Percentiles rank a stretch among this genome's conserved stretches.
These are phyloP conservation scores for Leishmania tarentolae DNA, from an alignment of 208 protist genomes.

Conservation along the genomic window DNA sequence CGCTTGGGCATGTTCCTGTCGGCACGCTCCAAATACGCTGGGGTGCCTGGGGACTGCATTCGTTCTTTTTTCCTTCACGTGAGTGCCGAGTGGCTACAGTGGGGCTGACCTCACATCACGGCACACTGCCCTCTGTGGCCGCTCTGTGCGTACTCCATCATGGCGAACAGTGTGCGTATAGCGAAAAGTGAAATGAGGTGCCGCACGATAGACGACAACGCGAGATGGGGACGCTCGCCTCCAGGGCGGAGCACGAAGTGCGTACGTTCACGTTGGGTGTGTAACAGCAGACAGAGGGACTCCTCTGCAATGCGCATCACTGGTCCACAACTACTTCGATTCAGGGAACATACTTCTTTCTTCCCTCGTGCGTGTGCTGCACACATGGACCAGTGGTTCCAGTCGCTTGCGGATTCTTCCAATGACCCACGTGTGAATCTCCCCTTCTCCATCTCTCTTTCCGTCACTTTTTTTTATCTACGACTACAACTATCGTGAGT, in stretches of 20 bases:
- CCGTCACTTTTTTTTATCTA: neutral
- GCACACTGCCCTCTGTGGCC: neutral
- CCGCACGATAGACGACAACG: neutral
- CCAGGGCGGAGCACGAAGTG: neutral
- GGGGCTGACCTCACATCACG: neutral
- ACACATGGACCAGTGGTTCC: neutral
- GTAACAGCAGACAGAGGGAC: neutral
- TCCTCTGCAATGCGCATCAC: neutral
- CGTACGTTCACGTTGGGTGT: neutral
- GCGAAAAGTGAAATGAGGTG: neutral
- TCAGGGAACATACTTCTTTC: neutral
- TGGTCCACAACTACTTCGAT: neutral
- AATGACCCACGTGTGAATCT: no score
- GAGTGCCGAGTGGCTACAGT: neutral
- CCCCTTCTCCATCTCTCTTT: neutral
- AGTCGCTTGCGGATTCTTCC: neutral
- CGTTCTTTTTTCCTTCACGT: neutral
- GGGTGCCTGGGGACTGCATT: neutral
- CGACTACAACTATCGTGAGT: neutral
- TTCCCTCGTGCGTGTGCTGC: neutral
- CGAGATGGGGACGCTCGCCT: neutral
- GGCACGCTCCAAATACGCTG: neutral
- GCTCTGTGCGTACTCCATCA: neutral
- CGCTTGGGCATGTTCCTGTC: neutral
- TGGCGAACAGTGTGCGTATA: neutral